phyloP scores from a whole-genome alignment of 129 eudicot species.

The Escallonia herrerae region DNA sequence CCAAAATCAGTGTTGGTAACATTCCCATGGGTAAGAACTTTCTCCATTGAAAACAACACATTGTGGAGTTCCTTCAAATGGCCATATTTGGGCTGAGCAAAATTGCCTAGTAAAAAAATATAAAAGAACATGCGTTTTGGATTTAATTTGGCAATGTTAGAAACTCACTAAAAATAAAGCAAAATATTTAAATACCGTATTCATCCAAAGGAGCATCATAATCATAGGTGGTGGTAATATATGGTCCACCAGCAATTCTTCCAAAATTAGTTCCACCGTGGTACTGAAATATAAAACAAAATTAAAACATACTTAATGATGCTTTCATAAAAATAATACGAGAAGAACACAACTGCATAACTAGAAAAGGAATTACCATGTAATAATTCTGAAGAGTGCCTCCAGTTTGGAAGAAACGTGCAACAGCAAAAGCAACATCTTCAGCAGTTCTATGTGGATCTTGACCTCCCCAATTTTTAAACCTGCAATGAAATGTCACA shows the following conservation, averaged over 20 bases:
- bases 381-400: conserved; percentile 68
- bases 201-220: conserved; percentile 84
- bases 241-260: conserved; percentile 69
- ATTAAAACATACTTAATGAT: background rate
- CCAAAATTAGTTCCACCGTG: conserved; percentile 84
- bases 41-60: conserved; percentile 45
- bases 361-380: conserved; percentile 33
- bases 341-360: background rate
- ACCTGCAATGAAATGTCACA: conserved; percentile 18
- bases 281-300: conserved; percentile 25
- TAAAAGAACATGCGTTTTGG: too few species aligned
- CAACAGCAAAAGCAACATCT: conserved; percentile 60
- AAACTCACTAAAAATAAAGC: background rate
- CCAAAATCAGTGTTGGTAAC: conserved; percentile 24
- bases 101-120: conserved; percentile 20
- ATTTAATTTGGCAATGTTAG: too few species aligned
- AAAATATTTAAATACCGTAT: conserved; percentile 34
- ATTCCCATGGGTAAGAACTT: conserved; percentile 46
- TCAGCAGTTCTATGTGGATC: conserved; percentile 54
- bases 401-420: conserved; percentile 57
- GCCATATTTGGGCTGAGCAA: conserved; percentile 67
- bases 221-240: conserved; percentile 55
- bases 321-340: background rate
- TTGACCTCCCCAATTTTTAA: conserved; percentile 57
- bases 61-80: conserved; percentile 54